phyloP scores from a whole-genome alignment of 352 stramenopile species.

The Phytophthora rubi region DNA sequence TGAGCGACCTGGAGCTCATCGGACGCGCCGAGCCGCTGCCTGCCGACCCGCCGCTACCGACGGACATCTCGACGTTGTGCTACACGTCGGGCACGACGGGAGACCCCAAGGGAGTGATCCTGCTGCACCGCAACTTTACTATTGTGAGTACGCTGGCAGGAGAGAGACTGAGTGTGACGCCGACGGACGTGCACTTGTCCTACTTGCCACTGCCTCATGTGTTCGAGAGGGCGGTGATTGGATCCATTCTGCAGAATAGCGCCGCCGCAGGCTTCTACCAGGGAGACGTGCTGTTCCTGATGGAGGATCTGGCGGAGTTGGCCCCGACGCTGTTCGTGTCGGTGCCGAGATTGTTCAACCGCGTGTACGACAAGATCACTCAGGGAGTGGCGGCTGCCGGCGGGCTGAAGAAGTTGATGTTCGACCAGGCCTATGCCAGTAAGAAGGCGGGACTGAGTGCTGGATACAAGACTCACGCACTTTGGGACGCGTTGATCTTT shows the following conservation, averaged over 20 bases:
- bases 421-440: constrained; percentile 62
- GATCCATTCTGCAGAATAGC: constrained; percentile 70
- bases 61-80: constrained; percentile 94
- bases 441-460: constrained; percentile 61
- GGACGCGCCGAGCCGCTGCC: constrained; percentile 12
- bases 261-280: constrained; percentile 77
- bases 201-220: constrained; percentile 98
- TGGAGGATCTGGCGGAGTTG: constrained; percentile 95
- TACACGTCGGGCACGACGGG: constrained; percentile 97
- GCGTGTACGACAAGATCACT: constrained; percentile 97
- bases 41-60: constrained; percentile 53
- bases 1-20: neutral
- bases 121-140: constrained; percentile 90
- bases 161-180: constrained; percentile 39
- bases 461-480: constrained; percentile 66
- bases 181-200: constrained; percentile 92
- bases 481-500: constrained; percentile 98
- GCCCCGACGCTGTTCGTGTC: constrained; percentile 93
- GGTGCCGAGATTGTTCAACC: constrained; percentile 96
- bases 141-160: constrained; percentile 27
- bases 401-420: constrained; percentile 75
- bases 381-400: constrained; percentile 65
- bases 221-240: constrained; percentile 91
- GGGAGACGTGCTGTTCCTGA: constrained; percentile 90
- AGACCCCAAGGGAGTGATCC: constrained; percentile 95